A percentile compares a stretch with the other conserved stretches of the same genome.
These are phyloP conservation scores for Trichoderma harzianum DNA, from an alignment of 2,329 filamentous ascomycete species.

Conservation along the genomic window DNA sequence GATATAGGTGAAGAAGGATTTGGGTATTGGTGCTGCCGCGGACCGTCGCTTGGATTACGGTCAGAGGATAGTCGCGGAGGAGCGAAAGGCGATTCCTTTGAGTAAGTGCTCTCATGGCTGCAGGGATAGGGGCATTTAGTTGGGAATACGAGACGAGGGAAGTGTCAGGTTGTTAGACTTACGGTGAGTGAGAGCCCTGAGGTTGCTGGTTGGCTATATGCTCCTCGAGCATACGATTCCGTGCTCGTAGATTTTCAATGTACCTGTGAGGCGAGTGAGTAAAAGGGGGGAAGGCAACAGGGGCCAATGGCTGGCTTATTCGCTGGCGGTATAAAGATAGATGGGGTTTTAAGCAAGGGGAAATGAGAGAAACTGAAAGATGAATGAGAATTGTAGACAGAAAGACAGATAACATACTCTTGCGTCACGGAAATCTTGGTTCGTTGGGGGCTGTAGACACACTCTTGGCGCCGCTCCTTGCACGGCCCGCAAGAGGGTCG, in stretches of 20 bases:
- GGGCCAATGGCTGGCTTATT: background rate
- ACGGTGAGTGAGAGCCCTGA: slow-evolving; percentile 6
- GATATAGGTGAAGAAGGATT: background rate
- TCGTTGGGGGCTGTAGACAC: slow-evolving; percentile 12
- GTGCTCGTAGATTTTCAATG: slow-evolving; percentile 13
- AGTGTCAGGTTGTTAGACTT: background rate
- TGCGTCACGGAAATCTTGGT: slow-evolving; percentile 12
- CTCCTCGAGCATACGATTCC: slow-evolving; percentile 13
- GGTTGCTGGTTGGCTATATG: background rate
- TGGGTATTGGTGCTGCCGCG: background rate
- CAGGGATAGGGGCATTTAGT: background rate
- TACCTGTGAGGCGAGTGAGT: background rate
- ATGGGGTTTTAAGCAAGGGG: background rate
- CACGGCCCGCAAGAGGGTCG: slow-evolving; percentile 8
- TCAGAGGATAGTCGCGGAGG: background rate
- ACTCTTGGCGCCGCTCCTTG: slow-evolving; percentile 15
- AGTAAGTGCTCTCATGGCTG: background rate
- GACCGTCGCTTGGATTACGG: background rate
- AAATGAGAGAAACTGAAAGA: background rate
- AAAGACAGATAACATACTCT: background rate
- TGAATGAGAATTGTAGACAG: background rate
- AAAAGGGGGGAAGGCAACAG: background rate
- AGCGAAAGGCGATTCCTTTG: background rate
- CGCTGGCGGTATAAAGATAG: background rate
- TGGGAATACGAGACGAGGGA: background rate